Evolutionary conservation across 1,284 basidiomycete species (phyloP).

Genomic region (Irpex rosettiformis): DNA sequence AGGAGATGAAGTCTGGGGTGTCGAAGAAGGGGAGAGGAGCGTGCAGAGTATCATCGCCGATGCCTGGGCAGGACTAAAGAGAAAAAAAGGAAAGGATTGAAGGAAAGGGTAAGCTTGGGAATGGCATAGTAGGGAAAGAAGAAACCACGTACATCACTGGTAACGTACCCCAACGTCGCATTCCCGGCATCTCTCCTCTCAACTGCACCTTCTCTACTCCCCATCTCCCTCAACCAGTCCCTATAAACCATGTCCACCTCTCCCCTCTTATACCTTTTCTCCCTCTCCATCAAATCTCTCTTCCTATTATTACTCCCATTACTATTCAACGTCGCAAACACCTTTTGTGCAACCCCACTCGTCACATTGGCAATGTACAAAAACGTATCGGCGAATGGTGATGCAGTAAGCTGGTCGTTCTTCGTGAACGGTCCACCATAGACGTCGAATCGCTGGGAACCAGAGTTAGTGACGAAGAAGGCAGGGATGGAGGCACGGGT

Average conservation of each 20-base stretch:
- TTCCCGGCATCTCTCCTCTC: constrained; percentile 39
- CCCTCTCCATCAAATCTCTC: constrained; percentile 24
- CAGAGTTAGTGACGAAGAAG: constrained; percentile 71
- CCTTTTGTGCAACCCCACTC: constrained; percentile 44
- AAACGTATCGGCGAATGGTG: constrained; percentile 62
- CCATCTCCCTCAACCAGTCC: constrained; percentile 57
- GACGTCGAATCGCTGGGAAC: constrained; percentile 74
- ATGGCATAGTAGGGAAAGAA: background rate
- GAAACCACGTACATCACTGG: constrained; percentile 50
- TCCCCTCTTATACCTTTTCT: constrained; percentile 44
- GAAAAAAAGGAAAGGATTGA: background rate
- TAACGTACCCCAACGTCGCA: constrained; percentile 72
- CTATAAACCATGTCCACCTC: constrained; percentile 49
- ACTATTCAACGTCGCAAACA: constrained; percentile 54
- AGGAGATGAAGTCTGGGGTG: constrained; percentile 57
- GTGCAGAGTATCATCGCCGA: constrained; percentile 68
- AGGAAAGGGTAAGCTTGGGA: constrained; percentile 1
- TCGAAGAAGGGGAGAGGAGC: constrained; percentile 52
- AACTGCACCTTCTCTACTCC: constrained; percentile 27
- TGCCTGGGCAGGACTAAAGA: constrained; percentile 60
- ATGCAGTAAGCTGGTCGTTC: constrained; percentile 76
- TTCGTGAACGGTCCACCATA: constrained; percentile 68
- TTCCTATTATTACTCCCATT: constrained; percentile 35
- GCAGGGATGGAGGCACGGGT: constrained; percentile 56
- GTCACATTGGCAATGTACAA: constrained; percentile 53